Percentiles rank a stretch among this genome's conserved stretches.
Evolutionary conservation across 345 rosid species (phyloP).

Genomic region (Garcia nutans): DNA sequence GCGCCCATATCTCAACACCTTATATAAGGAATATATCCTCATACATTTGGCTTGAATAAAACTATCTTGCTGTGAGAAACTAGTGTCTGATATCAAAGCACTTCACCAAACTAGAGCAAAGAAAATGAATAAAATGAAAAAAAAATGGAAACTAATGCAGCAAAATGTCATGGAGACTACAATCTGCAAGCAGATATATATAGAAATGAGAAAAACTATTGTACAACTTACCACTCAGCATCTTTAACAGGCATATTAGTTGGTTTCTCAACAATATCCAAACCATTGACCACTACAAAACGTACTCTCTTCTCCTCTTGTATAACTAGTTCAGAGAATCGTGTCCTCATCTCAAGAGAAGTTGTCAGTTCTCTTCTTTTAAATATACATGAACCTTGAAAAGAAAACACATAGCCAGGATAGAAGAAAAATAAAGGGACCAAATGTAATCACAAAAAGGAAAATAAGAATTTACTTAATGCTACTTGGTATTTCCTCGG

Average conservation of each 20-base stretch:
- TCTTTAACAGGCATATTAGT: conserved; percentile 53
- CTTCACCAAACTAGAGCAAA: neutral
- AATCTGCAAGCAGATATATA: neutral
- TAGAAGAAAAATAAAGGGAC: neutral
- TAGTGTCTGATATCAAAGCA: neutral
- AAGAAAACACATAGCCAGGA: conserved; percentile 5
- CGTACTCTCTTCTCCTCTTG: conserved; percentile 95
- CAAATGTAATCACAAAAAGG: neutral
- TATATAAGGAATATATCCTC: too few species aligned
- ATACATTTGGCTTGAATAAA: neutral
- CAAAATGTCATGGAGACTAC: neutral
- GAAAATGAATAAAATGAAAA: neutral
- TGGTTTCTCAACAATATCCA: conserved; percentile 88
- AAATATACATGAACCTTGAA: conserved; percentile 61
- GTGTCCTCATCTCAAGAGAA: conserved; percentile 81
- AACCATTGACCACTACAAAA: conserved; percentile 91
- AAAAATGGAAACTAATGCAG: neutral
- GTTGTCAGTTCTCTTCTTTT: conserved; percentile 96
- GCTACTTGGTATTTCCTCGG: neutral
- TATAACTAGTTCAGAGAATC: conserved; percentile 93
- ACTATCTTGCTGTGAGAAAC: neutral
- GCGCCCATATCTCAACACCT: too few species aligned
- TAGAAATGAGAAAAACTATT: neutral
- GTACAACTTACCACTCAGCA: conserved; percentile 77
- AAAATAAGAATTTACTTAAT: neutral